Evolutionary conservation across 495 filamentous ascomycete species (phyloP), one percentile per base, ranked within the genome.

Genomic region (Bryoglossum gracile): DNA sequence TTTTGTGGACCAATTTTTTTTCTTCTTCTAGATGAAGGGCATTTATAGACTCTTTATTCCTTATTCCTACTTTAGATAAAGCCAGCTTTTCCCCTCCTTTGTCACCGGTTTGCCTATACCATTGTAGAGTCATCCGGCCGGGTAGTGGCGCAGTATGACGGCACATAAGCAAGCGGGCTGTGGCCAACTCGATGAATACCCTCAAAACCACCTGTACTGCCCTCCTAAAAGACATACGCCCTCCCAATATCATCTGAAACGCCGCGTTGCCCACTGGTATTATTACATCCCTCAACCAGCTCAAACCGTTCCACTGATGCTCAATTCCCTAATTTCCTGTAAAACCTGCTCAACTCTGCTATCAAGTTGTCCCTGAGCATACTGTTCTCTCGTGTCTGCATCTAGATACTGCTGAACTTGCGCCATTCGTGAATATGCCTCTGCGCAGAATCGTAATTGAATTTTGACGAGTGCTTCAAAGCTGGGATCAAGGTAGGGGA

Each of bases 401-500:
- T 97, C 92, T 36, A 98, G 75, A 66, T 95, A 98, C 68, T 98
- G 94, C 70, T 98, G 92, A 51, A 98, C 92, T 71, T 98, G 92
- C 8, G 92, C 92, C 92, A 98, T 97, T 18, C 92, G 74, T 26
- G 80, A 86, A 63, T 98, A 98, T 8, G 92, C 92, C 66, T 98
- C 92, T 9, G 92, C 92, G 63, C 92, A 98, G 70, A 98, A 98
- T 23, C 92, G 78, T 51, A 98, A 68, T 69, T 98, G 92, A 57
- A 98, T 98, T 75, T 98, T 98, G 54, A 98, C 92, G 39, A 98
- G 78, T 0, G 92, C 92, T 67, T 98, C 92, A 62, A 98, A 98
- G 48, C 81, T 87, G 1, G 92, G 92, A 61, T 98, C 92, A 49
- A 98, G 77, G 63, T 98, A 98, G 0, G 92, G 92, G 5, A 98